These are phyloP conservation scores for Penicillium angulare DNA, from an alignment of 495 filamentous ascomycete species.

Conservation along the genomic window DNA sequence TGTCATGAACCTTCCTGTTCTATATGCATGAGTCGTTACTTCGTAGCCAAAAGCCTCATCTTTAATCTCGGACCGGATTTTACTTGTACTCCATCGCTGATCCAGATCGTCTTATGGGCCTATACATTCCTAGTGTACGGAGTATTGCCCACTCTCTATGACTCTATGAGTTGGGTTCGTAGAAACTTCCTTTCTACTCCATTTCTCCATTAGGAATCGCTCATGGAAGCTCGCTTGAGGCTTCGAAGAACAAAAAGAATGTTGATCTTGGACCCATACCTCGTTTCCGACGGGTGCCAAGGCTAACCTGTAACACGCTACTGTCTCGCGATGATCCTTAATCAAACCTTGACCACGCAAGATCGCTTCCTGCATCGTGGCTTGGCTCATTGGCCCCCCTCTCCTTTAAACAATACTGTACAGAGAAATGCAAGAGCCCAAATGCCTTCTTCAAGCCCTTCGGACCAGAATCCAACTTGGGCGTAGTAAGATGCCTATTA, in stretches of 20 bases:
- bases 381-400: neutral
- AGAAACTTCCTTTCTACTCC: constrained; percentile 19
- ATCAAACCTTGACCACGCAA: constrained; percentile 41
- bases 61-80: no score
- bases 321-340: constrained; percentile 41
- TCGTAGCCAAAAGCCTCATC: no score
- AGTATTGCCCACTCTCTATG: neutral
- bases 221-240: constrained; percentile 23
- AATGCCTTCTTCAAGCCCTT: constrained; percentile 7
- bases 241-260: constrained; percentile 22
- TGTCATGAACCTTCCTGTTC: no score
- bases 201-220: constrained; percentile 5
- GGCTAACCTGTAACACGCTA: constrained; percentile 34
- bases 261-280: constrained; percentile 17
- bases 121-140: no score
- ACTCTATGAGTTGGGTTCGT: neutral
- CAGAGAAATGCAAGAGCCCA: neutral
- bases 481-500: constrained; percentile 14
- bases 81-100: no score
- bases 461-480: constrained; percentile 18
- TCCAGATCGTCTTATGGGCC: no score
- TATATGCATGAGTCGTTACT: no score
- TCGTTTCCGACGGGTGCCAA: constrained; percentile 29
- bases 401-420: neutral
- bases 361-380: constrained; percentile 13